Percentiles rank a stretch among this genome's conserved stretches.
These are phyloP conservation scores for Ogataea allantospora DNA, from an alignment of 805 yeast genomes.

Conservation along the genomic window DNA sequence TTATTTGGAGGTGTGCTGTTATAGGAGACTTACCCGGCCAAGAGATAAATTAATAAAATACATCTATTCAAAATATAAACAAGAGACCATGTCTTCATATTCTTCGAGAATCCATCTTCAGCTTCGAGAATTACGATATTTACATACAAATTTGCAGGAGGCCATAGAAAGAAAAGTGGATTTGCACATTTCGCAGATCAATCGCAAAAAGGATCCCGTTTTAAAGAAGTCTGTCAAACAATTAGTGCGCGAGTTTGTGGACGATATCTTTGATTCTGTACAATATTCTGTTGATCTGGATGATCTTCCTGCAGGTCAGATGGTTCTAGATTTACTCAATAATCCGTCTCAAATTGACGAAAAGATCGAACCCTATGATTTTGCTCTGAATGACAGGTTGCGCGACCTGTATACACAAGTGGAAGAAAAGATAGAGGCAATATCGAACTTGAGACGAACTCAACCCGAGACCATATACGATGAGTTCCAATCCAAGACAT, in stretches of 20 bases:
- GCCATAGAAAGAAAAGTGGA: conserved; percentile 46
- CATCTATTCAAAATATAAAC: conserved; percentile 1
- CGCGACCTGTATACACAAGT: conserved; percentile 56
- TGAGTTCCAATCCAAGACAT: conserved; percentile 35
- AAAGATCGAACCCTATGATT: conserved; percentile 69
- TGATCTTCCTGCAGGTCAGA: conserved; percentile 37
- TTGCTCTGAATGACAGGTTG: conserved; percentile 56
- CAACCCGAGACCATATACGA: conserved; percentile 44
- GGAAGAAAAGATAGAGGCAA: conserved; percentile 58
- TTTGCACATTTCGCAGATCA: conserved; percentile 15
- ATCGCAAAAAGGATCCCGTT: conserved; percentile 14
- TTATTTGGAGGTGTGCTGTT: conserved; percentile 5
- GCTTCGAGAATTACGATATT: conserved; percentile 49
- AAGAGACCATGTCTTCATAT: conserved; percentile 30
- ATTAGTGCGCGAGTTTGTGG: conserved; percentile 45
- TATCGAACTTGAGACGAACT: conserved; percentile 53
- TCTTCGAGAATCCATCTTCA: conserved; percentile 43
- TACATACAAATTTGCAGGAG: conserved; percentile 43
- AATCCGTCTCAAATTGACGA: conserved; percentile 11
- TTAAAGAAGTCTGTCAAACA: conserved; percentile 39
- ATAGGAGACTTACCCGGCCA: conserved; percentile 8
- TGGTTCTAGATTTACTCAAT: neutral
- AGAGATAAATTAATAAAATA: neutral
- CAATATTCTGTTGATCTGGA: conserved; percentile 56
- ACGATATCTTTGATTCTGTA: conserved; percentile 56